phyloP scores from a whole-genome alignment of 768 basidiomycete genomes.

The Serpula lacrymans region DNA sequence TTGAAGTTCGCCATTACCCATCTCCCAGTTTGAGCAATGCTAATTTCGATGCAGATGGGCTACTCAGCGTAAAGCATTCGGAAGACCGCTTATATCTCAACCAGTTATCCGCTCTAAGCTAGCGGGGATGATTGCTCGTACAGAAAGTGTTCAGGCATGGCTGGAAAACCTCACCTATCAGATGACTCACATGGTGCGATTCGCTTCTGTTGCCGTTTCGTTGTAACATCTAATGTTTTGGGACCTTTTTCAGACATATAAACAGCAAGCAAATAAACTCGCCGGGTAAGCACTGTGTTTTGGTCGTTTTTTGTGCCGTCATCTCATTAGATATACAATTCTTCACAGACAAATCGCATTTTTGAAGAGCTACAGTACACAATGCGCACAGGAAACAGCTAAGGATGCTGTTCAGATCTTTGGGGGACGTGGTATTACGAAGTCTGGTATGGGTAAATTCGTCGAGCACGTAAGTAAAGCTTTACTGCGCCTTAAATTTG shows the following conservation, averaged over 20 bases:
- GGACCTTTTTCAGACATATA: slow-evolving; percentile 46
- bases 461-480: slow-evolving; percentile 48
- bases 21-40: not conserved
- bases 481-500: slow-evolving; percentile 11
- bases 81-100: slow-evolving; percentile 79
- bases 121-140: slow-evolving; percentile 83
- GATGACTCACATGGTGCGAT: slow-evolving; percentile 74
- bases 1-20: slow-evolving; percentile 48
- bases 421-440: slow-evolving; percentile 82
- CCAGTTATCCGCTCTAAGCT: slow-evolving; percentile 87
- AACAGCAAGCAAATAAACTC: slow-evolving; percentile 66
- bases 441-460: slow-evolving; percentile 63
- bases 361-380: slow-evolving; percentile 75
- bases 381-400: slow-evolving; percentile 74
- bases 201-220: slow-evolving; percentile 2
- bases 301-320: not conserved
- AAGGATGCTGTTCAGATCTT: slow-evolving; percentile 78
- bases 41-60: slow-evolving; percentile 61
- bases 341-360: slow-evolving; percentile 64
- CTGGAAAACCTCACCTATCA: slow-evolving; percentile 84
- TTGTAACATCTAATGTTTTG: slow-evolving; percentile 2
- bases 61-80: slow-evolving; percentile 87
- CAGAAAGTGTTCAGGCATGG: slow-evolving; percentile 83
- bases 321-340: not conserved
- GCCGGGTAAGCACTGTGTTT: slow-evolving; percentile 52